Base-by-base conservation (phyloP, 2,329 filamentous ascomycete genomes). In the Dactylellina parvicollis region DNA sequence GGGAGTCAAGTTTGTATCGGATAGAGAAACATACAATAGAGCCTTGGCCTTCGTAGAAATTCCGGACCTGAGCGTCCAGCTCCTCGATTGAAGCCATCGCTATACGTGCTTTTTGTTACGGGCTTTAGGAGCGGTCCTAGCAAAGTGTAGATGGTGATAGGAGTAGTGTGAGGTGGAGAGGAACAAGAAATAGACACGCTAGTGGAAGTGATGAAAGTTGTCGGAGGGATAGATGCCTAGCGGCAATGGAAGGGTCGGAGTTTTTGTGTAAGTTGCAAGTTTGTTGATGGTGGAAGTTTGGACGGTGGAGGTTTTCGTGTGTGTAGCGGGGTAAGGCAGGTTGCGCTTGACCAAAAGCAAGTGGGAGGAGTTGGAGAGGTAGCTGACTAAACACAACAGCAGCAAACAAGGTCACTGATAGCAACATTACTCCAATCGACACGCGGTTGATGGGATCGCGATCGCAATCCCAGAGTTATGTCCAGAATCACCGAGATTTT, bases 31-130 rank as follows among this genome's bases (percentile, higher is more conserved):
- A 79, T 85, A 96, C 92, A 85, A 92, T 87, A 75, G 97, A 92
- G 79, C 95, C 95, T 82, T 94, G 91, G 81, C 93, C 93, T 84
- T 98, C 94, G 80, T 96, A 99, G 84, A 99, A 98, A 84, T 92
- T 89, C 82, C 91, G 93, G 86, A 98, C 94, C 77, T 92, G 95
- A 82, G 86, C 89, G 87, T 99, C 95, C 85, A 99, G 89, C 88
- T 99, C 95, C 82, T 90, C 88, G 81, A 87, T 84, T 81, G 87
- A 84, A 57, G 75, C 75, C 77, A 78, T 78, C 36, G 47, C 49
- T 61, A 20, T 42, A 32, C 56, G 61, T 49, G 26, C 62, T 10
- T 34, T 38, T 20, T 16, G 20, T 42, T 16, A 36, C 40, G 24
- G 52, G 32, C 54, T 57, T n/a, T n/a, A n/a, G n/a, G 54, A 8